phyloP scores from a whole-genome alignment of 495 filamentous ascomycete species.

The Penicillium cinerascens region DNA sequence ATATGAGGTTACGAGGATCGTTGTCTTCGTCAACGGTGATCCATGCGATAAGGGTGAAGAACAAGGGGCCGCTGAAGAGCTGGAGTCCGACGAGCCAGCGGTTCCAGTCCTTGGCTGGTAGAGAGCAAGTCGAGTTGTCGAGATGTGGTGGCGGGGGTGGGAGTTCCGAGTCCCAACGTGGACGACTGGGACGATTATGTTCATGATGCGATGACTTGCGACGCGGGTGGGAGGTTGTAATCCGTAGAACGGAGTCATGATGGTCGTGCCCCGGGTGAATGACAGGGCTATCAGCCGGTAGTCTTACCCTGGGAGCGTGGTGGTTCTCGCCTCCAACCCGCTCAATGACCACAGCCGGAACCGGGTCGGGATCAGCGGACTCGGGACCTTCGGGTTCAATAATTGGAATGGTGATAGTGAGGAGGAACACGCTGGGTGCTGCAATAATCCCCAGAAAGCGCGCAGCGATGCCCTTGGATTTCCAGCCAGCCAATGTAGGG shows the following conservation, averaged over 20 bases:
- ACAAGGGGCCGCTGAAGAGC: conserved; percentile 82
- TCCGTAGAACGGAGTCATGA: conserved; percentile 6
- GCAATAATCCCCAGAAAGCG: conserved; percentile 74
- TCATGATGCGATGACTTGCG: conserved; percentile 13
- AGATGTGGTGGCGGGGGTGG: conserved; percentile 24
- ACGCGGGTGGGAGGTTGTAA: conserved; percentile 10
- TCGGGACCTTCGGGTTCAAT: conserved; percentile 63
- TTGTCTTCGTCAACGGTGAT: conserved; percentile 58
- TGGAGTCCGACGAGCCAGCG: conserved; percentile 86
- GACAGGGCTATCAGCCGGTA: conserved; percentile 46
- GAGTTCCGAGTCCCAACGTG: conserved; percentile 42
- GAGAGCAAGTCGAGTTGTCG: conserved; percentile 16
- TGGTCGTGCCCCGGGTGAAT: conserved; percentile 15
- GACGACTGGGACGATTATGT: conserved; percentile 16
- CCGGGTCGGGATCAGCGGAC: conserved; percentile 28
- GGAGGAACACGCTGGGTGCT: conserved; percentile 82
- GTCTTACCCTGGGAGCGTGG: conserved; percentile 28
- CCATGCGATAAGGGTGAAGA: conserved; percentile 75
- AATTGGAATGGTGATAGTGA: conserved; percentile 91
- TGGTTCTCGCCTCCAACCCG: conserved; percentile 22
- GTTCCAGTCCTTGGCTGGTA: conserved; percentile 64
- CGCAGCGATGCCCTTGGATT: conserved; percentile 70
- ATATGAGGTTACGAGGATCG: conserved; percentile 50
- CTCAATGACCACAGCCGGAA: conserved; percentile 40
- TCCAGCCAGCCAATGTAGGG: conserved; percentile 80